These are phyloP conservation scores for Mortierella sp. DNA, from an alignment of 371 early-diverging fungal genomes.

Conservation along the genomic window DNA sequence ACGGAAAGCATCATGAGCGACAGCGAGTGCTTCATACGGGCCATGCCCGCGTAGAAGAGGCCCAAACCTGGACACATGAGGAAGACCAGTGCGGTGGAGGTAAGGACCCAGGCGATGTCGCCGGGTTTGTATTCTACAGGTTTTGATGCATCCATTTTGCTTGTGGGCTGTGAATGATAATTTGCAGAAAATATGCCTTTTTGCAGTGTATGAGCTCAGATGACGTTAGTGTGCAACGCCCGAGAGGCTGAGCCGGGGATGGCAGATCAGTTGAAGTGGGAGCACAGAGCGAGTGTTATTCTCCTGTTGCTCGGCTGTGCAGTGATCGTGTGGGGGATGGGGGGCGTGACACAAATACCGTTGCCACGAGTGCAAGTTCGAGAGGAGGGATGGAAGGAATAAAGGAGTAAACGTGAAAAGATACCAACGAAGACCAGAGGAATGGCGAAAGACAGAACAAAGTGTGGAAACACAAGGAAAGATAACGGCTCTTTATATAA, in stretches of 20 bases:
- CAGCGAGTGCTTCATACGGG: constrained; percentile 81
- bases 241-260: background rate
- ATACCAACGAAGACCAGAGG: constrained; percentile 10
- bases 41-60: constrained; percentile 88
- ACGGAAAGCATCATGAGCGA: constrained; percentile 84
- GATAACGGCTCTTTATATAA: constrained; percentile 48
- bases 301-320: constrained; percentile 3
- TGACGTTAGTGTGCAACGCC: constrained; percentile 3
- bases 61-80: constrained; percentile 79
- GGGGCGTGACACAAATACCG: too few relatives aligned
- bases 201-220: constrained; percentile 9
- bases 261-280: background rate
- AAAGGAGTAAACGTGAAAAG: constrained; percentile 42
- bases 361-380: too few relatives aligned
- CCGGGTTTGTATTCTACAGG: constrained; percentile 63
- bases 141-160: constrained; percentile 22
- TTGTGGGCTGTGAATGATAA: too few relatives aligned
- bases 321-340: constrained; percentile 11
- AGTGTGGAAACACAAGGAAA: constrained; percentile 53
- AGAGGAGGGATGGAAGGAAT: background rate
- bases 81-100: constrained; percentile 63
- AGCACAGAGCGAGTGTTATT: background rate
- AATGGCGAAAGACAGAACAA: background rate
- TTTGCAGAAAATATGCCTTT: too few relatives aligned
- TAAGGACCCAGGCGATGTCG: constrained; percentile 79